phyloP scores from a whole-genome alignment of 73 alveolate species.

The Paramecium biaurelia region DNA sequence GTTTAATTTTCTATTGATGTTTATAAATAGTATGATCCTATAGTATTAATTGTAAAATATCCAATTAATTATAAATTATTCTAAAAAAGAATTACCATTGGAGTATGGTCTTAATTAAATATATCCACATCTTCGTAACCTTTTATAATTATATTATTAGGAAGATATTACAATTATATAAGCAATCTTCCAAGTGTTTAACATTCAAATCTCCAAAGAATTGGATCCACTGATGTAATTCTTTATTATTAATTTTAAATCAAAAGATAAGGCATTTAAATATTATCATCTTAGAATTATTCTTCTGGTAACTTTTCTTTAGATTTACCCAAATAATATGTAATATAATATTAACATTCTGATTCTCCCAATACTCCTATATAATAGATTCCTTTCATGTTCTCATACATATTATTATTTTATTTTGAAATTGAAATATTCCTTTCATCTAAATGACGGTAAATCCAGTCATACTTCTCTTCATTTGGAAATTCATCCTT shows the following conservation, averaged over 20 bases:
- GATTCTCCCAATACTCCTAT: not conserved
- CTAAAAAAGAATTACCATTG: not conserved
- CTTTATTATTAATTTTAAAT: not conserved
- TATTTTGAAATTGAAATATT: not conserved
- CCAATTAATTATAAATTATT: not conserved
- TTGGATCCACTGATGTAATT: not conserved
- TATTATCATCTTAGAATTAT: not conserved
- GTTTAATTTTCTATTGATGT: not conserved
- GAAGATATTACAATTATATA: not conserved
- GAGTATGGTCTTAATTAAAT: not conserved
- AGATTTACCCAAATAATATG: not conserved
- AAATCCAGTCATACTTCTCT: not conserved
- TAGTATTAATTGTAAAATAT: not conserved
- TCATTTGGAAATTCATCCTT: not conserved
- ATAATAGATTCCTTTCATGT: not conserved
- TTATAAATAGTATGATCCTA: not conserved
- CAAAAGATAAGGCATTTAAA: not conserved
- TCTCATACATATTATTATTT: not conserved
- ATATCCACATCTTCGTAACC: not conserved
- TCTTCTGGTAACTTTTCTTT: not conserved
- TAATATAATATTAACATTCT: not conserved
- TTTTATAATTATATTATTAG: not conserved
- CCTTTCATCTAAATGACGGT: not conserved
- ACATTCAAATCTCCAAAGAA: not conserved
- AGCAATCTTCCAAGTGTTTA: not conserved